Conservation (phyloP, 331 rosid species). For the Telfairia occidentalis region DNA sequence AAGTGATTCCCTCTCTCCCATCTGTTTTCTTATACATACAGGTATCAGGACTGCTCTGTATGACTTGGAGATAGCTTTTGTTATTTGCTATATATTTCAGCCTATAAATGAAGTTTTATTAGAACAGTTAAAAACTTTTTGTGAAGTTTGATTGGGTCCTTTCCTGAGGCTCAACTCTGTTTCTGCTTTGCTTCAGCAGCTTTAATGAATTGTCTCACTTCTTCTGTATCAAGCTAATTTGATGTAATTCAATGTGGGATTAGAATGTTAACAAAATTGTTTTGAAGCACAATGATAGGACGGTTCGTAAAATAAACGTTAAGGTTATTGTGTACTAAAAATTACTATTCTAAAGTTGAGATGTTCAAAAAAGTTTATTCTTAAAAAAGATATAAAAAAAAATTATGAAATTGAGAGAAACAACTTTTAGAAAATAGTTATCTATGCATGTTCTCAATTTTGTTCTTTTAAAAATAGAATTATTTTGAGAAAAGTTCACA, state of each 20-base stretch:
- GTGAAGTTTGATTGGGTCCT: not conserved
- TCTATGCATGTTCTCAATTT: not conserved
- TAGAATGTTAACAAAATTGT: no score
- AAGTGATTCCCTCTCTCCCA: constrained; percentile 16
- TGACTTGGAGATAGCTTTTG: constrained; percentile 10
- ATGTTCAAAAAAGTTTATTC: not conserved
- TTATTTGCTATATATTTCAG: constrained; percentile 4
- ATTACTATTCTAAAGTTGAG: no score
- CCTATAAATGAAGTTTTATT: constrained; percentile 10
- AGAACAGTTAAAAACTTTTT: not conserved
- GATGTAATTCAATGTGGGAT: no score
- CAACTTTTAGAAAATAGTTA: not conserved
- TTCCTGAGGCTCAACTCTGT: not conserved
- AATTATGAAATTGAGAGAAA: not conserved
- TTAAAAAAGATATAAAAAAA: not conserved
- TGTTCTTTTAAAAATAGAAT: not conserved
- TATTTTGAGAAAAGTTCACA: not conserved
- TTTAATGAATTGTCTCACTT: not conserved
- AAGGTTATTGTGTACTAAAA: not conserved
- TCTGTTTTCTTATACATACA: constrained; percentile 9
- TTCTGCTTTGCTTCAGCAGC: not conserved
- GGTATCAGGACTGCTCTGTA: not conserved
- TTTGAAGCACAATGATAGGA: no score
- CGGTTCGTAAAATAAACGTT: no score
- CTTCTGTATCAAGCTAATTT: no score